Evolutionary conservation across 495 filamentous ascomycete genomes (phyloP).

Genomic region (Tuber aestivum): DNA sequence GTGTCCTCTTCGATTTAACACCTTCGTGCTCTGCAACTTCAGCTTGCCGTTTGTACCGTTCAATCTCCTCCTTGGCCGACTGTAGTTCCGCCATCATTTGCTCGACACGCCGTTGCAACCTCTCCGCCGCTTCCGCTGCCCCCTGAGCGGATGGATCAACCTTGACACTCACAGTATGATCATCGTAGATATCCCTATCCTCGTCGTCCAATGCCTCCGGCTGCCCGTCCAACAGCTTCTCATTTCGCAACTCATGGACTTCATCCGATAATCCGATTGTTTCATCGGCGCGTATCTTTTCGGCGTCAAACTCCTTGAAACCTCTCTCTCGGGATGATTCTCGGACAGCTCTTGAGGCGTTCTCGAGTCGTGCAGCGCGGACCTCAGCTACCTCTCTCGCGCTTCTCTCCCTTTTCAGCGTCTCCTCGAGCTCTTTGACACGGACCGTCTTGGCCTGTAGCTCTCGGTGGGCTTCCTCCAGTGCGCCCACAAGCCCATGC

Average conservation of each 20-base stretch:
- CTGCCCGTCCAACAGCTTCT: conserved; percentile 26
- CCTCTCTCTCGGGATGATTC: conserved; percentile 39
- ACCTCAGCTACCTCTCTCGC: conserved; percentile 80
- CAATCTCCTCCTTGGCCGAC: conserved; percentile 71
- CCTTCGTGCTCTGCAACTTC: conserved; percentile 65
- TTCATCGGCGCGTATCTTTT: conserved; percentile 41
- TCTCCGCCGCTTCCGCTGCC: conserved; percentile 48
- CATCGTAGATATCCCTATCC: conserved; percentile 20
- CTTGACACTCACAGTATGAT: conserved; percentile 30
- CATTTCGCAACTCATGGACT: conserved; percentile 1
- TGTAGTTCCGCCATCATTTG: conserved; percentile 76
- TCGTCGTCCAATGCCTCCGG: conserved; percentile 20
- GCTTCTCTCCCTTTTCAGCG: conserved; percentile 68
- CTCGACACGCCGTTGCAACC: conserved; percentile 69
- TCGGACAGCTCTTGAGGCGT: conserved; percentile 31
- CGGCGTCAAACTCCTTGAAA: conserved; percentile 36
- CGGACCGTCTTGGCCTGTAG: conserved; percentile 71
- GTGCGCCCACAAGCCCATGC: conserved; percentile 69
- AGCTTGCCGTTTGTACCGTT: conserved; percentile 67
- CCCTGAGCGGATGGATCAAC: conserved; percentile 41
- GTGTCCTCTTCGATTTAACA: conserved; percentile 58
- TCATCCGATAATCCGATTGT: conserved; percentile 44
- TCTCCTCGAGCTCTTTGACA: conserved; percentile 73
- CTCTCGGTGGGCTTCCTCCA: conserved; percentile 72
- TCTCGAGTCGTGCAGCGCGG: conserved; percentile 63